Conservation (phyloP, 306 rosid species). For the Begonia peltatifolia region DNA sequence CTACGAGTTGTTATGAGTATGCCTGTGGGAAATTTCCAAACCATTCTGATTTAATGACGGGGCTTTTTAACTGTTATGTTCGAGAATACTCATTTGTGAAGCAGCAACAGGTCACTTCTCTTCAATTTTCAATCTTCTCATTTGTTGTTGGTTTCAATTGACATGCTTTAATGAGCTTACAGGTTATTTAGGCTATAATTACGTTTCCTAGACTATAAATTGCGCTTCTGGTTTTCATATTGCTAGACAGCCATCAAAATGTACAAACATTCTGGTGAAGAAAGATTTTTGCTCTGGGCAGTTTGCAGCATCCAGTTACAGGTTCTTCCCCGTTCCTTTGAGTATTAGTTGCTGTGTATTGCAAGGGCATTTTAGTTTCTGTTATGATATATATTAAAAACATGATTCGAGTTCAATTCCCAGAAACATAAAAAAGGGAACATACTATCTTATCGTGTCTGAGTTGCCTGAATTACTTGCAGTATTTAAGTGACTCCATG, state of each 20-base stretch:
- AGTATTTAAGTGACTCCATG: too few relatives aligned
- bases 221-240: constrained; percentile 2
- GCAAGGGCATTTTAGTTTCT: neutral
- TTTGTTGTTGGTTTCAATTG: neutral
- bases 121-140: neutral
- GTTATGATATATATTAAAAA: too few relatives aligned
- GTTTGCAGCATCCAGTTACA: constrained; percentile 97
- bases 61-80: constrained; percentile 89
- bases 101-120: constrained; percentile 83
- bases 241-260: constrained; percentile 95
- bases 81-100: constrained; percentile 94
- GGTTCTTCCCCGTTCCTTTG: constrained; percentile 27
- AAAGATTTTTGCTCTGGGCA: constrained; percentile 91
- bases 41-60: constrained; percentile 73
- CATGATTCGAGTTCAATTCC: too few relatives aligned
- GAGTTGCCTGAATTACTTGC: too few relatives aligned
- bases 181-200: neutral
- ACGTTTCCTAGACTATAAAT: neutral
- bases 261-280: constrained; percentile 92
- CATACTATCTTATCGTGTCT: too few relatives aligned
- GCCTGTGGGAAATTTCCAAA: constrained; percentile 77
- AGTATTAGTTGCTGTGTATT: neutral
- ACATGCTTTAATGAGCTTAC: neutral
- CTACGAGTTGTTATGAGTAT: constrained; percentile 73
- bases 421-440: too few relatives aligned